Evolutionary conservation across 306 rosid species (phyloP).

Genomic region (Cicer chorassanicum): DNA sequence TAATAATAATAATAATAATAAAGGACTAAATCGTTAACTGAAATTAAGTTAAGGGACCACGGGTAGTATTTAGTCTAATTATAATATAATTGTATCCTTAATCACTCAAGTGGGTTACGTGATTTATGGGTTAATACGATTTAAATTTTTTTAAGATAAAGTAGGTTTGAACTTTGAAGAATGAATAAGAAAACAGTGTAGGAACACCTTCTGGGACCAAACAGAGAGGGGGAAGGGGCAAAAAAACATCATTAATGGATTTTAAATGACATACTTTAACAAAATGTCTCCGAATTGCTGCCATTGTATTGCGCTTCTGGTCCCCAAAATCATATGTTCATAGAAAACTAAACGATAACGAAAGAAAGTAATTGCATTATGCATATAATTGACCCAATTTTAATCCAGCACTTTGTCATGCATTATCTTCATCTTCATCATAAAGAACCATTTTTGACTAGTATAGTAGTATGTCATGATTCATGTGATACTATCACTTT

Average conservation of each 20-base stretch:
- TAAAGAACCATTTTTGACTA: neutral
- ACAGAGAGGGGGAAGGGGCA: neutral
- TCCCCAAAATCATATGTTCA: constrained; percentile 27
- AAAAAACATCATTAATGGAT: constrained; percentile 5
- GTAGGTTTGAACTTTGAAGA: too few relatives aligned
- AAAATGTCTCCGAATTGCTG: neutral
- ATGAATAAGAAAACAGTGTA: too few relatives aligned
- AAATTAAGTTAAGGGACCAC: too few relatives aligned
- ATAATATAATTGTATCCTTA: too few relatives aligned
- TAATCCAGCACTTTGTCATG: constrained; percentile 15
- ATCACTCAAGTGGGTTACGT: too few relatives aligned
- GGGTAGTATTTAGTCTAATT: too few relatives aligned
- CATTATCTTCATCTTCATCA: constrained; percentile 33
- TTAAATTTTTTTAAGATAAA: too few relatives aligned
- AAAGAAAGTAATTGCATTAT: constrained; percentile 22
- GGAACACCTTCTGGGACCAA: neutral
- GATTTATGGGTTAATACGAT: too few relatives aligned
- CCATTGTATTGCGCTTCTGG: constrained; percentile 37
- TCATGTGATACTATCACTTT: constrained; percentile 3
- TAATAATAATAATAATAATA: too few relatives aligned
- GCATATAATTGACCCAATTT: constrained; percentile 6
- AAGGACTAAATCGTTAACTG: too few relatives aligned
- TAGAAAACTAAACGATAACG: constrained; percentile 27
- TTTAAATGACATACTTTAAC: neutral
- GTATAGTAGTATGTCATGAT: neutral